Base-by-base conservation (phyloP, 1,284 basidiomycete genomes). In the Leccinum pachyderme region DNA sequence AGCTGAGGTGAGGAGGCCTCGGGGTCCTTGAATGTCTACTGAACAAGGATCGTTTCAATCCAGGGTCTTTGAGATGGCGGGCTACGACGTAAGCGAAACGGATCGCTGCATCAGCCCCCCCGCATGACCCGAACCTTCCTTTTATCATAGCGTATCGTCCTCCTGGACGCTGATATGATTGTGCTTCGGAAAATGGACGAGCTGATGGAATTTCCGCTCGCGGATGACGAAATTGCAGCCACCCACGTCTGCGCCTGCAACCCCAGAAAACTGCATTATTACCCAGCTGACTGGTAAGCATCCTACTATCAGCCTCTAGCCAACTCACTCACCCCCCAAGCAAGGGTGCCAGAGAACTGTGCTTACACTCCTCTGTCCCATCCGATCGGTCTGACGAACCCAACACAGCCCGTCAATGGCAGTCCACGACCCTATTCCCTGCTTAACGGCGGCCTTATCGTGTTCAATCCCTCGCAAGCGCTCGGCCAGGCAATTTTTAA, bases 161-260 rank as follows among this genome's bases (percentile, higher is more conserved):
- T 97, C 47, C 76, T 98, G 50, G 95, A 98, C 69, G 84, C 86
- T 13, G 95, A 98, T 73, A 98, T 98, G 93, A 79, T 97, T 55
- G 80, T 97, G 24, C 75, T 82, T 68, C 80, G 77, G 47, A 92
- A 91, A 59, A 96, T 98, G 90, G 96, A 98, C 72, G 94, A 96
- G 59, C 77, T 98, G 49, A 86, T 98, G 76, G 79, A 86, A 24
- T 63, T 92, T 28, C 78, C 83, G 9, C 73, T 94, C 2, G 81
- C 81, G 5, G 63, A 67, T 24, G 88, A 84, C 61, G 83, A 85
- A 71, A 95, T 98, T 56, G 93, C 91, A 3, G 93, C 93, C 0
- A 81, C 77, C 0, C 95, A 95, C 61, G 95, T 86, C 7, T 98
- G 95, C 68, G 88, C 94, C 1, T 98, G 95, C 77, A 98, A 98